phyloP scores from a whole-genome alignment of 2,329 filamentous ascomycete genomes.

The Tolypocladium tropicale region DNA sequence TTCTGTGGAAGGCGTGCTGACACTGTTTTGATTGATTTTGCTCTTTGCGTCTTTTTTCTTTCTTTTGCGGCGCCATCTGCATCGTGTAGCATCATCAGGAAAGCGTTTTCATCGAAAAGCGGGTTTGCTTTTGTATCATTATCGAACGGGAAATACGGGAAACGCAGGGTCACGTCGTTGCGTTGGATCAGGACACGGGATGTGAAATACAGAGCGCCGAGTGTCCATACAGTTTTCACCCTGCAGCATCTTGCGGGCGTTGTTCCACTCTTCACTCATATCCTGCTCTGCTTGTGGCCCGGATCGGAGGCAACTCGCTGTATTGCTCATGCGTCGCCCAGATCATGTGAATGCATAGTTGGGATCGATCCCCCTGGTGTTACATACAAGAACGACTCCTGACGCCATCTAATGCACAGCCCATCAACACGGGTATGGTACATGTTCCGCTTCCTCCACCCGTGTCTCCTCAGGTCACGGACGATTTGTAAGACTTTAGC shows the following conservation, averaged over 20 bases:
- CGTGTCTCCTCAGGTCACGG: constrained; percentile 4
- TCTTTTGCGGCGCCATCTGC: background rate
- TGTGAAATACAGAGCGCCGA: background rate
- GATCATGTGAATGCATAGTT: constrained; percentile 1
- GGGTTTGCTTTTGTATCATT: constrained; percentile 6
- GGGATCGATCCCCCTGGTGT: constrained; percentile 12
- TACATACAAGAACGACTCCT: constrained; percentile 25
- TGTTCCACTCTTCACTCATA: background rate
- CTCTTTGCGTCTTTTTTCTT: too few relatives aligned
- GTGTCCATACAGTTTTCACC: background rate
- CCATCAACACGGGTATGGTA: constrained; percentile 33
- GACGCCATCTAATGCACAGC: constrained; percentile 35
- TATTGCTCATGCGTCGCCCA: background rate
- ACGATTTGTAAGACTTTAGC: background rate
- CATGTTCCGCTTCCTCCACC: constrained; percentile 13
- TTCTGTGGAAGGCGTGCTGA: background rate
- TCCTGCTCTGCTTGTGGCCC: background rate
- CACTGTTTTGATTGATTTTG: background rate
- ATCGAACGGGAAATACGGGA: background rate
- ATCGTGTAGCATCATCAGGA: constrained; percentile 1
- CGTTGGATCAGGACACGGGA: background rate
- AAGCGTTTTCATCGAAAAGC: constrained; percentile 6
- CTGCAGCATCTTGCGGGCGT: background rate
- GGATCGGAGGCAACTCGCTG: background rate
- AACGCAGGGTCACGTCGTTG: background rate